Evolutionary conservation across 371 early-diverging fungal species (phyloP).

Genomic region (Nematocida sp.): DNA sequence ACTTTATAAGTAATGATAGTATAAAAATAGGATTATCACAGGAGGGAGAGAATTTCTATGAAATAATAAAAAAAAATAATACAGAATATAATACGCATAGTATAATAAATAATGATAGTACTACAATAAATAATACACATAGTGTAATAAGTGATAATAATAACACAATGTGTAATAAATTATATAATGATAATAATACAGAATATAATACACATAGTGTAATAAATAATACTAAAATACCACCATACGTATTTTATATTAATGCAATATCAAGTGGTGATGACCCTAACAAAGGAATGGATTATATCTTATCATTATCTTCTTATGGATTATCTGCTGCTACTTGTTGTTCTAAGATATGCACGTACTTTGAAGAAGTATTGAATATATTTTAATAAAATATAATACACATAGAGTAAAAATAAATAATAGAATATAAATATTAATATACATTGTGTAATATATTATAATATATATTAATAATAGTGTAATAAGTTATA

Average conservation of each 20-base stretch:
- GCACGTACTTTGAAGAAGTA: constrained; percentile 22
- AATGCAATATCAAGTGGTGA: constrained; percentile 45
- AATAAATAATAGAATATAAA: too few species aligned
- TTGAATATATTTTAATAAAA: constrained; percentile 44
- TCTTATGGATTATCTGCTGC: constrained; percentile 50
- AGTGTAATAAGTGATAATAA: too few species aligned
- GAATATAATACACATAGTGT: background rate
- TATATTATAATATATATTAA: too few species aligned
- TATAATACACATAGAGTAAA: background rate
- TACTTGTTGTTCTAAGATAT: constrained; percentile 53
- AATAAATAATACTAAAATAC: background rate
- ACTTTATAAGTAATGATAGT: constrained; percentile 80
- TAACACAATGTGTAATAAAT: too few species aligned
- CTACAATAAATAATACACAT: background rate
- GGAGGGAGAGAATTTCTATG: constrained; percentile 50
- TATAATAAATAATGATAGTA: background rate
- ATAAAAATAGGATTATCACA: constrained; percentile 53
- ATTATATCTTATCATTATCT: constrained; percentile 20
- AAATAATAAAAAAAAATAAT: background rate
- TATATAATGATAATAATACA: too few species aligned
- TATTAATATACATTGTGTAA: too few species aligned
- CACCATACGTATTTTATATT: constrained; percentile 44
- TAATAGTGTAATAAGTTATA: too few species aligned
- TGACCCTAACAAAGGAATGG: constrained; percentile 33
- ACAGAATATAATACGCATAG: background rate